phyloP scores from a whole-genome alignment of 2,329 filamentous ascomycete species.

The Aspergillus japonicus region DNA sequence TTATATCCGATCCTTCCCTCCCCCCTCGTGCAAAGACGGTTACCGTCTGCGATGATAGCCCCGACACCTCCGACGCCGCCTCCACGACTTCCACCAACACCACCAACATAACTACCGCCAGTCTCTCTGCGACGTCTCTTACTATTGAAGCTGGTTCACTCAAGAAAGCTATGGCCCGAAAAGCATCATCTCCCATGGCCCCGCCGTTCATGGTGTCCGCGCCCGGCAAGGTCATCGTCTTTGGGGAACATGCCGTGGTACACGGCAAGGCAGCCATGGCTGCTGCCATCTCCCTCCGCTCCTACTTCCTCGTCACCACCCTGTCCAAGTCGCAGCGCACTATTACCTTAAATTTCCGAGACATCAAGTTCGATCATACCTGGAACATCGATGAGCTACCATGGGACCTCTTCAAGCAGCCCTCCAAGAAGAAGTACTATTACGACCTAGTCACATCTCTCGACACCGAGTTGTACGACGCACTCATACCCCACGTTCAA shows the following conservation, averaged over 20 bases:
- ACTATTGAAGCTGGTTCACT: constrained; percentile 5
- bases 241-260: constrained; percentile 97
- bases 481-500: constrained; percentile 75
- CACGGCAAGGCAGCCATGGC: constrained; percentile 96
- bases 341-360: constrained; percentile 83
- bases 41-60: constrained; percentile 24
- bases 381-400: constrained; percentile 94
- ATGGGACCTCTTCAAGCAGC: constrained; percentile 76
- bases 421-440: constrained; percentile 89
- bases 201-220: constrained; percentile 97
- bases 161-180: constrained; percentile 31
- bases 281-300: constrained; percentile 89
- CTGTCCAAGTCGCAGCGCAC: constrained; percentile 89
- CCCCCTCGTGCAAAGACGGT: constrained; percentile 20
- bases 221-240: constrained; percentile 96
- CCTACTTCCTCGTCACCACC: constrained; percentile 92
- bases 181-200: constrained; percentile 61
- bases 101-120: constrained; percentile 16
- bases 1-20: constrained; percentile 23
- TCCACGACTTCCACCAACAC: constrained; percentile 31
- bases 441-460: constrained; percentile 84
- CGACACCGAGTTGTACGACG: constrained; percentile 76
- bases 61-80: constrained; percentile 31
- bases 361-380: constrained; percentile 83
- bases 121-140: constrained; percentile 15